Percentiles rank a stretch among this genome's conserved stretches.
Conservation (phyloP, 2,329 filamentous ascomycete genomes). For the Grosmannia clavigera region DNA sequence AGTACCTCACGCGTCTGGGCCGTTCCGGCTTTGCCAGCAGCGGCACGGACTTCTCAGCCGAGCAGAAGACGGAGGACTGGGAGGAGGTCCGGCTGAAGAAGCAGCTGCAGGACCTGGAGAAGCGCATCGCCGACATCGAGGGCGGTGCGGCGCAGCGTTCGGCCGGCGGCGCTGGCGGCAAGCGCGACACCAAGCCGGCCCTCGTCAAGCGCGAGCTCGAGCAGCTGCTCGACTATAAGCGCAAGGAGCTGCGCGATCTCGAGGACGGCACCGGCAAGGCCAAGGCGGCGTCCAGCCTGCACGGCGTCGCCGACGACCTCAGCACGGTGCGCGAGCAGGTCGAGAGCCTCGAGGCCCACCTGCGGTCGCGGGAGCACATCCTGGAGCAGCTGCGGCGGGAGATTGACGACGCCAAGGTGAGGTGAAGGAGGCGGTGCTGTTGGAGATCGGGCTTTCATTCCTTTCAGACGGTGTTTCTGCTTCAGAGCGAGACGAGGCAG, state of each 20-base stretch:
- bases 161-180: conserved; percentile 28
- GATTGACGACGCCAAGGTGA: conserved; percentile 73
- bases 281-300: conserved; percentile 58
- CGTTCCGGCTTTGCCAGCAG: conserved; percentile 67
- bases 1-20: conserved; percentile 84
- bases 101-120: conserved; percentile 78
- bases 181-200: conserved; percentile 70
- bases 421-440: conserved; percentile 19
- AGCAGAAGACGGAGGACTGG: conserved; percentile 79
- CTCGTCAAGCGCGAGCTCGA: conserved; percentile 90
- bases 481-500: too few species aligned
- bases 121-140: conserved; percentile 76
- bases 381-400: conserved; percentile 67
- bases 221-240: conserved; percentile 90
- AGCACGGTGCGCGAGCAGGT: conserved; percentile 88
- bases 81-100: conserved; percentile 93
- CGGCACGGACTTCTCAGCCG: conserved; percentile 81
- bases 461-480: too few species aligned
- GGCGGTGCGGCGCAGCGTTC: conserved; percentile 50
- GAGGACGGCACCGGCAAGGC: conserved; percentile 59
- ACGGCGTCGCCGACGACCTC: conserved; percentile 74
- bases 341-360: conserved; percentile 74
- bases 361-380: conserved; percentile 61
- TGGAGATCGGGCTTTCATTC: too few species aligned
- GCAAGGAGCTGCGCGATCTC: conserved; percentile 61